Percentiles rank a stretch among this genome's conserved stretches.
These are phyloP conservation scores for Botrytis fragariae DNA, from an alignment of 2,329 filamentous ascomycete genomes.

Conservation along the genomic window DNA sequence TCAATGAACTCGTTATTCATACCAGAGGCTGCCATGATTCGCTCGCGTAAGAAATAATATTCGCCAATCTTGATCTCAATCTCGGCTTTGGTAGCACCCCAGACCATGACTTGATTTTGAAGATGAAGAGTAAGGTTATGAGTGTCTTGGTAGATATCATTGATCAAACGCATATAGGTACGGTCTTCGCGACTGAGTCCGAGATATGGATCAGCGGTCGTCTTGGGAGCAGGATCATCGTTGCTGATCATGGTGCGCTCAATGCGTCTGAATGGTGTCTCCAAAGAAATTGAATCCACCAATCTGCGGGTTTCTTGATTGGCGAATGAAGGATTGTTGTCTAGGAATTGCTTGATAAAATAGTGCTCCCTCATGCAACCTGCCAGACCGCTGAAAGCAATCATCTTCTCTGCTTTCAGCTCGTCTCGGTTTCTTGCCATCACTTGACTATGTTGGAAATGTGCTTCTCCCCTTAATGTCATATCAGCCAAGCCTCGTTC, in stretches of 20 bases:
- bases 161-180: slow-evolving; percentile 10
- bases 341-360: slow-evolving; percentile 5
- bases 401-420: slow-evolving; percentile 5
- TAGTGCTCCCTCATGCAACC: slow-evolving; percentile 9
- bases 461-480: slow-evolving; percentile 6
- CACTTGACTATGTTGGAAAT: slow-evolving; percentile 9
- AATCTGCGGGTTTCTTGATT: not conserved
- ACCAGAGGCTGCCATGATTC: slow-evolving; percentile 9
- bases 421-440: slow-evolving; percentile 1
- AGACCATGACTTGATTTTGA: slow-evolving; percentile 7
- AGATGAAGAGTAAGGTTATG: slow-evolving; percentile 12
- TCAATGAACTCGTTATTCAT: slow-evolving; percentile 10
- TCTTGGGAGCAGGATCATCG: not conserved
- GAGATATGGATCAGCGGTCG: not conserved
- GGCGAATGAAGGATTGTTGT: not conserved
- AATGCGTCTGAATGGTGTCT: not conserved
- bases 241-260: slow-evolving; percentile 9
- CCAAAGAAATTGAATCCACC: not conserved
- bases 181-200: slow-evolving; percentile 6
- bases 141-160: slow-evolving; percentile 10
- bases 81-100: slow-evolving; percentile 1
- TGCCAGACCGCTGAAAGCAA: slow-evolving; percentile 8
- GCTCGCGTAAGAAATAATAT: slow-evolving; percentile 1
- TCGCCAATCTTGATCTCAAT: slow-evolving; percentile 6
- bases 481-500: slow-evolving; percentile 1